A percentile compares a stretch with the other conserved stretches of the same genome.
These are phyloP conservation scores for Plasmodium gaboni DNA, from an alignment of 169 alveolate genomes.

Conservation along the genomic window DNA sequence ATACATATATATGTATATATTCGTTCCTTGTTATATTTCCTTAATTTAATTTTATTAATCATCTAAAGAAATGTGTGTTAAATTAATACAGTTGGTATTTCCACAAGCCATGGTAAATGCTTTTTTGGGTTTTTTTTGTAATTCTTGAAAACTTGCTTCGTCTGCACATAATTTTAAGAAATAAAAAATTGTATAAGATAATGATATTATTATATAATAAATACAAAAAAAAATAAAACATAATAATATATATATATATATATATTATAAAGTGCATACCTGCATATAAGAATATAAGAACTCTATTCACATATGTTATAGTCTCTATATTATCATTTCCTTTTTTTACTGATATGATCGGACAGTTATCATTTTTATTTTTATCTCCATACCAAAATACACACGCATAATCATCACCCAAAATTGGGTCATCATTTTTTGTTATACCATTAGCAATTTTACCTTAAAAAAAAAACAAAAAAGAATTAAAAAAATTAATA, in stretches of 20 bases:
- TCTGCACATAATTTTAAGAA: conserved; percentile 78
- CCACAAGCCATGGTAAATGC: conserved; percentile 94
- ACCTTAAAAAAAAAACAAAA: conserved; percentile 76
- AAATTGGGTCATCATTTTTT: conserved; percentile 90
- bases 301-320: conserved; percentile 90
- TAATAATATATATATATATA: not conserved
- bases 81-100: conserved; percentile 89
- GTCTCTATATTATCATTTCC: conserved; percentile 90
- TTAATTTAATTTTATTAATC: conserved; percentile 63
- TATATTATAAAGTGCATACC: conserved; percentile 76
- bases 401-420: conserved; percentile 91
- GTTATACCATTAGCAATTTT: conserved; percentile 89
- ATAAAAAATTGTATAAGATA: not conserved
- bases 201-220: not conserved
- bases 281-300: conserved; percentile 92
- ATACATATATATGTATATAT: too few species aligned
- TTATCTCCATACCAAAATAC: conserved; percentile 92
- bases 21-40: too few species aligned
- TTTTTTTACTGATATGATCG: conserved; percentile 88
- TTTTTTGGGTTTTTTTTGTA: conserved; percentile 88
- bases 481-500: not conserved
- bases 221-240: not conserved
- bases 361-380: conserved; percentile 86
- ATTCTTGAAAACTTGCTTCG: conserved; percentile 90
- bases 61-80: conserved; percentile 92